Base-by-base conservation (phyloP, 2,329 filamentous ascomycete species). In the Salinomyces thailandicus region DNA sequence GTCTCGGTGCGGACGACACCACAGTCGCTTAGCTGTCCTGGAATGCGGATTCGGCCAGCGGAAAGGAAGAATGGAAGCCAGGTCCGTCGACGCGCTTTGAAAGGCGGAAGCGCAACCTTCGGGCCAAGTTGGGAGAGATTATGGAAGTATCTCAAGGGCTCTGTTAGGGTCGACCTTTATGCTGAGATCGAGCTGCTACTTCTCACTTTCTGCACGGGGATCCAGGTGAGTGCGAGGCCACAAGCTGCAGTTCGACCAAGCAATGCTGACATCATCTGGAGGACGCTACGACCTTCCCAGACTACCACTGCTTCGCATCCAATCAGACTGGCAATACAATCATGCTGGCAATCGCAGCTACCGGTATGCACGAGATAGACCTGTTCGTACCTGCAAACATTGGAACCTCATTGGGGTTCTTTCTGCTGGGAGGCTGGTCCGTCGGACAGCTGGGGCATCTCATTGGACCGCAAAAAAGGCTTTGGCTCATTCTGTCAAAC, bases 301-400 rank as follows among this genome's bases (percentile, higher is more conserved):
- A 76, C 50, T 79, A 72, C 54, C 67, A 70, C 55, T 76, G 72
- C 51, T 77, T 79, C 53, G 71, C 72, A 11, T 77, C 73, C 18
- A 79, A 79, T 53, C 74, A 79, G 50, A 79, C 75, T 0, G 75
- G 38, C 15, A 26, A 26, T n/a, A 26, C 18, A 18, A 14, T 33
- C 3, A 18, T 33, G 18, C 15, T 33, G 7, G 16, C 18, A n/a
- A 11, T 26, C 4, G 22, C 22, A 4, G n/a, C n/a, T 4, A n/a
- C 22, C 3, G 22, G 22, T n/a, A 26, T 26, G 22, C 9, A n/a
- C 9, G 22, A n/a, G 4, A 26, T 9, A n/a, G 22, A 26, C n/a
- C 22, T n/a, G 22, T 26, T 33, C 27, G 14, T 15, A 30, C 27
- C 11, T 8, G 75, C 40, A 79, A 79, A 77, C 44, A 73, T 76